Evolutionary conservation across 345 rosid species (phyloP), one percentile per base, ranked within the genome.

Genomic region (Rhizophora apiculata): DNA sequence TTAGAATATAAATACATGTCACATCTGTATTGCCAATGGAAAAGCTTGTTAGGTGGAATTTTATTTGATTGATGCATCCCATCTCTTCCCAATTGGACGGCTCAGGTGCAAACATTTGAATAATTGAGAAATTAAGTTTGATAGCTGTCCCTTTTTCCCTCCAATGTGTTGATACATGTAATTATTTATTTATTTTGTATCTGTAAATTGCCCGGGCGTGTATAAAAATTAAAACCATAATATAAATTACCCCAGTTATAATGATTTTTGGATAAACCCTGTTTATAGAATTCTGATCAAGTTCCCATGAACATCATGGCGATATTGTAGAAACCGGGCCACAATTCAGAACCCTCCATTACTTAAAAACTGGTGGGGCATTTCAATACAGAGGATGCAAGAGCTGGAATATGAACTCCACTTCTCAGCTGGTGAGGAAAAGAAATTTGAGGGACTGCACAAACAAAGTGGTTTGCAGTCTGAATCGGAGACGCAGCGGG

Each of bases 371-470:
- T 31, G 34, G 34, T 31, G 34, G 34, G 24, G 90, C 70, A 85
- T 52, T 70, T 87, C 94, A 7, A 76, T 83, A 76, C 86, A 86
- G 83, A 86, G 80, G 80, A 78, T 84, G 84, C 76, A 73, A 49
- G 89, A 86, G 76, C 73, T 88, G 88, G 92, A 87, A 55, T 73
- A 82, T 57, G 89, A 85, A 77, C 80, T 94, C 64, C 81, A 74
- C 19, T 16, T 56, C 72, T 84, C 98, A 19, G 78, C 69, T 8
- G 80, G 68, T 20, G 97, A 91, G 72, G 86, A 88, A 31, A 83
- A 69, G 79, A 91, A 83, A 79, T 92, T 82, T 61, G 96, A 95
- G 80, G 96, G 87, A 73, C 79, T 92, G 81, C 97, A 88, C 72
- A 85, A 81, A 70, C 72, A 89, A 79, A 88, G 89, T 27, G 87